phyloP scores from a whole-genome alignment of 208 protist species.

The Acanthamoeba sp. region DNA sequence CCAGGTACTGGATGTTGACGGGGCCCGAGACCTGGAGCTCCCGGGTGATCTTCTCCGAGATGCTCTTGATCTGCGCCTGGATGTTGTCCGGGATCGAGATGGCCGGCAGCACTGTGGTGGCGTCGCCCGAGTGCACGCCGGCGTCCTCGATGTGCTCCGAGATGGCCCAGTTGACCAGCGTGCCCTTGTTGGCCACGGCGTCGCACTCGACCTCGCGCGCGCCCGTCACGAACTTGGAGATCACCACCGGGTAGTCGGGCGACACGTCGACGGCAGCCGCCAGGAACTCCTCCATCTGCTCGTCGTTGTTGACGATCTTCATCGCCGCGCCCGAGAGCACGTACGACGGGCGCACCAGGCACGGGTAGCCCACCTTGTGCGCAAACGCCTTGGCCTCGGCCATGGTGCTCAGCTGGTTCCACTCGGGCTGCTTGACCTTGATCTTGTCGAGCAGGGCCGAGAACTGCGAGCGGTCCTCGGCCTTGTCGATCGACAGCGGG shows the following conservation, averaged over 20 bases:
- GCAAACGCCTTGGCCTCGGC: conserved; percentile 94
- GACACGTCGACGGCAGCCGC: conserved; percentile 98
- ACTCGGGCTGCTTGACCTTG: conserved; percentile 97
- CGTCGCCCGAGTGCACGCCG: conserved; percentile 7
- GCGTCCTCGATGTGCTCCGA: conserved; percentile 90
- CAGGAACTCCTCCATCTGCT: conserved; percentile 94
- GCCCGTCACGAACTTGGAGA: conserved; percentile 93
- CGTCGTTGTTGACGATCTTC: conserved; percentile 89
- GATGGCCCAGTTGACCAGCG: conserved; percentile 91
- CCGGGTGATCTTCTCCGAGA: conserved; percentile 65
- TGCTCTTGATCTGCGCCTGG: conserved; percentile 48
- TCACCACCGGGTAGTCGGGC: conserved; percentile 92
- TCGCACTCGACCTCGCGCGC: conserved; percentile 99
- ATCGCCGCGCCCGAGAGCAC: conserved; percentile 84
- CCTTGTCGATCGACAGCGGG: conserved; percentile 96
- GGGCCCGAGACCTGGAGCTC: conserved; percentile 68
- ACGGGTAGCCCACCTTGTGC: conserved; percentile 93
- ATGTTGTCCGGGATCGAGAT: conserved; percentile 10
- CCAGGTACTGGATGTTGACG: conserved; percentile 97
- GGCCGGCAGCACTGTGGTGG: conserved; percentile 11
- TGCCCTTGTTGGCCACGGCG: conserved; percentile 96
- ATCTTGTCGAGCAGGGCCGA: conserved; percentile 88
- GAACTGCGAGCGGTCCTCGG: conserved; percentile 94
- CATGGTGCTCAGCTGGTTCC: conserved; percentile 95
- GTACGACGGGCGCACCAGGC: conserved; percentile 92